phyloP scores from a whole-genome alignment of 495 filamentous ascomycete species.

The Jackrogersella minutella region DNA sequence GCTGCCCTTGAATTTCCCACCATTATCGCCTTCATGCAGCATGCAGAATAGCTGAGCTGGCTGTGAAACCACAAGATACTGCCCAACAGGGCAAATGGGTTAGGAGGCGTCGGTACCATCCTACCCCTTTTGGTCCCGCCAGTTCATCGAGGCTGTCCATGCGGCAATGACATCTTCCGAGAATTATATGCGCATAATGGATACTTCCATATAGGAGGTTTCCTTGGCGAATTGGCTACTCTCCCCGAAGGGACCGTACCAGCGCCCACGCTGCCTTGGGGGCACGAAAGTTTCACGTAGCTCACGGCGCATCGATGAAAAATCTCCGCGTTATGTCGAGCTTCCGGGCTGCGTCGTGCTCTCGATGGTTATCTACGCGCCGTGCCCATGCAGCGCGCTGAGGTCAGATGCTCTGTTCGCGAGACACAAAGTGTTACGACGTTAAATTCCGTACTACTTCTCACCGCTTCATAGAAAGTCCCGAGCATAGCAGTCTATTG shows the following conservation, averaged over 20 bases:
- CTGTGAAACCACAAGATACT: slow-evolving; percentile 23
- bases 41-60: slow-evolving; percentile 20
- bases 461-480: slow-evolving; percentile 32
- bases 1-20: slow-evolving; percentile 33
- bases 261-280: not conserved
- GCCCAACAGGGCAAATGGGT: slow-evolving; percentile 21
- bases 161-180: not conserved
- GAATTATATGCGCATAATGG: not conserved
- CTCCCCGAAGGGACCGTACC: not conserved
- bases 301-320: not conserved
- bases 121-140: not conserved
- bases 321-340: slow-evolving; percentile 6
- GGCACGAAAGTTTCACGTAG: not conserved
- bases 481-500: not conserved
- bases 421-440: slow-evolving; percentile 27
- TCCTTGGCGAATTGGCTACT: not conserved
- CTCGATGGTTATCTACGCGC: not conserved
- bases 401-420: slow-evolving; percentile 23
- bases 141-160: not conserved
- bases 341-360: slow-evolving; percentile 6
- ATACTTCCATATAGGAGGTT: not conserved
- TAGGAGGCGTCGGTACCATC: slow-evolving; percentile 12
- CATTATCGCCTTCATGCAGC: slow-evolving; percentile 31
- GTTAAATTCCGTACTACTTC: slow-evolving; percentile 26
- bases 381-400: slow-evolving; percentile 6